Evolutionary conservation across 2,329 filamentous ascomycete genomes (phyloP).

Genomic region (Sporothrix pallida): DNA sequence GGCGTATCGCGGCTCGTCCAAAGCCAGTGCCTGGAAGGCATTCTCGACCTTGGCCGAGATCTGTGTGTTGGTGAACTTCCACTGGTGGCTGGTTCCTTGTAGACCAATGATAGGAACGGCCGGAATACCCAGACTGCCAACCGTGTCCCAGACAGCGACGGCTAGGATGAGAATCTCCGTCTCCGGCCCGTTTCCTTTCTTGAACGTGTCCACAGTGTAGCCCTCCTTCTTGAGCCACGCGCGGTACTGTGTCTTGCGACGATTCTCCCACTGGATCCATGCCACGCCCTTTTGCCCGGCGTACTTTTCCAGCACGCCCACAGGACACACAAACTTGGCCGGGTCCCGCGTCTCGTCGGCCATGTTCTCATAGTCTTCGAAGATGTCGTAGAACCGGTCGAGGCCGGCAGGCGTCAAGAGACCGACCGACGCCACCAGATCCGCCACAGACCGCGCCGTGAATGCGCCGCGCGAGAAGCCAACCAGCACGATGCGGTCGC

Average conservation of each 20-base stretch:
- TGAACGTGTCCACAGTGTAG: constrained; percentile 48
- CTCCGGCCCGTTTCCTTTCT: constrained; percentile 42
- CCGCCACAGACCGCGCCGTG: constrained; percentile 49
- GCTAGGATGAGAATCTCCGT: constrained; percentile 52
- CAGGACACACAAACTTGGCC: constrained; percentile 40
- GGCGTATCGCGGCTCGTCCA: constrained; percentile 54
- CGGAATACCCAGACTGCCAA: constrained; percentile 54
- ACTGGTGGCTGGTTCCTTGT: constrained; percentile 46
- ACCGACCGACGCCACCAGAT: constrained; percentile 49
- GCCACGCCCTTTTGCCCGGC: constrained; percentile 41
- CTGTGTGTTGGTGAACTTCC: constrained; percentile 51
- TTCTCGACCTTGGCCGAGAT: constrained; percentile 51
- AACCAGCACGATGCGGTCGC: constrained; percentile 47
- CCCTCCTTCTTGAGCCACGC: constrained; percentile 45
- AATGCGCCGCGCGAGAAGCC: constrained; percentile 51
- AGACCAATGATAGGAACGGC: constrained; percentile 48
- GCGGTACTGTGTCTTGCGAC: constrained; percentile 47
- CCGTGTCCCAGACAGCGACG: constrained; percentile 58
- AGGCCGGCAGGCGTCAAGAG: constrained; percentile 52
- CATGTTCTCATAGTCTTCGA: constrained; percentile 48
- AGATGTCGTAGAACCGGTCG: constrained; percentile 51
- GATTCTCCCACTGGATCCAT: constrained; percentile 45
- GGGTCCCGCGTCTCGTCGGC: constrained; percentile 38
- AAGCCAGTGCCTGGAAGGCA: constrained; percentile 58
- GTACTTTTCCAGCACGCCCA: constrained; percentile 39